Evolutionary conservation across 2,329 filamentous ascomycete species (phyloP).

Genomic region (Xylaria sp.): DNA sequence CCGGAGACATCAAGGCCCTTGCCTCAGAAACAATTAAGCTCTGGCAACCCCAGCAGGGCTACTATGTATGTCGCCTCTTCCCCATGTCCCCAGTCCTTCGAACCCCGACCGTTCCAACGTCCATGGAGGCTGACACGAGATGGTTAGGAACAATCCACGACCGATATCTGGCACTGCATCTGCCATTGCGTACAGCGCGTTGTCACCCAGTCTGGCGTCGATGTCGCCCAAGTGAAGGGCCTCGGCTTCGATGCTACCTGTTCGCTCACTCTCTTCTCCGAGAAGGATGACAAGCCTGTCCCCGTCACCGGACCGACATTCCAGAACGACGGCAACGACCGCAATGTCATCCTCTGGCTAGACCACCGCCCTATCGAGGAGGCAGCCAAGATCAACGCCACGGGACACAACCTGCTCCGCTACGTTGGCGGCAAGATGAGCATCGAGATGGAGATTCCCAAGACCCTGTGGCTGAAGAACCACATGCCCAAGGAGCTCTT

Average conservation of each 20-base stretch:
- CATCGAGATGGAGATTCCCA: constrained; percentile 99
- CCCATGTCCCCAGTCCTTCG: too few relatives aligned
- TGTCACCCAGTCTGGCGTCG: constrained; percentile 78
- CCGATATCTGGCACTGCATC: constrained; percentile 95
- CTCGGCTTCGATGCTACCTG: constrained; percentile 99
- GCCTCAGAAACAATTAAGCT: constrained; percentile 77
- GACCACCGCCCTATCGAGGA: constrained; percentile 92
- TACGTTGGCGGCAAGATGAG: constrained; percentile 99
- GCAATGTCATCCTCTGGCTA: constrained; percentile 96
- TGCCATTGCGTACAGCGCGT: constrained; percentile 85
- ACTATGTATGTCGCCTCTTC: constrained; percentile 60
- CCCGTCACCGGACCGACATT: constrained; percentile 90
- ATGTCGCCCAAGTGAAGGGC: constrained; percentile 75
- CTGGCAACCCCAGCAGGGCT: constrained; percentile 76
- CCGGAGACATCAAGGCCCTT: constrained; percentile 82
- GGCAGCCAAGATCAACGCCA: constrained; percentile 90
- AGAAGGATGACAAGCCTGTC: constrained; percentile 88
- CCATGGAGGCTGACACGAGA: constrained; percentile 10
- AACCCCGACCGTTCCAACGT: constrained; percentile 6
- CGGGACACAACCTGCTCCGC: constrained; percentile 86
- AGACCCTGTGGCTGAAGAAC: constrained; percentile 98
- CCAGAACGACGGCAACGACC: constrained; percentile 76
- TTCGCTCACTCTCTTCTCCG: constrained; percentile 86
- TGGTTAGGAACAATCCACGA: constrained; percentile 88
- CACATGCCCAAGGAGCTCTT: constrained; percentile 94